Evolutionary conservation across 352 stramenopile genomes (phyloP), one percentile per base, ranked within the genome.

Genomic region (Globisporangium megalacanthum): DNA sequence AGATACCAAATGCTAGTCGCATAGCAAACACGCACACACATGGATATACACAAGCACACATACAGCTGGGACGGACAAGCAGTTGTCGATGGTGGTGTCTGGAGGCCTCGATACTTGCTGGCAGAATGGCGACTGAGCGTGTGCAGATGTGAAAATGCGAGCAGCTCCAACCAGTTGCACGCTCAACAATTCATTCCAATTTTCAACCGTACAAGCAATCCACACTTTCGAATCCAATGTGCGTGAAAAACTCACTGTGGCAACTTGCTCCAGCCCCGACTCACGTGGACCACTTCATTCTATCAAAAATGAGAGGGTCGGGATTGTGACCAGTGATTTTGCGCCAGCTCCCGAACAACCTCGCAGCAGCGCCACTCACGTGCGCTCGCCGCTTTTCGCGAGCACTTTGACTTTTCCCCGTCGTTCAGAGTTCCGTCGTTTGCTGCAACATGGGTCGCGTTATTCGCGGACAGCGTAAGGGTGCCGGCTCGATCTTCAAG

Each of bases 391-490:
- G 17, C 25, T 35, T 48, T 29, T 3, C 14, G 36, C 52, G 60
- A 66, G 61, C 73, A 87, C 79, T 90, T 88, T 79, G 79, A 89
- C 83, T 89, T 89, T 90, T 84, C 73, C 76, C 66, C 69, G 56
- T 66, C 69, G 56, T 66, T 73, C 62, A 70, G 44, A 64, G 59
- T 67, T 66, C 50, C 46, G 52, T 65, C 59, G 50, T 48, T 39
- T 39, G 35, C 35, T 39, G 35, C 54, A 77, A 58, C 47, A 94
- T 94, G 82, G 84, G 84, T 92, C 84, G 84, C 68, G 84, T 94
- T 73, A 92, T 94, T 75, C 81, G 81, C 83, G 84, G 79, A 67
- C 84, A 94, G 71, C 84, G 84, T 88, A 94, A 94, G 75, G 84
- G 84, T 74, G 84, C 84, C 60, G 84, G 84, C 67, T 68, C 62